phyloP scores from a whole-genome alignment of 345 rosid genomes.

The Sisymbrium altissimum region DNA sequence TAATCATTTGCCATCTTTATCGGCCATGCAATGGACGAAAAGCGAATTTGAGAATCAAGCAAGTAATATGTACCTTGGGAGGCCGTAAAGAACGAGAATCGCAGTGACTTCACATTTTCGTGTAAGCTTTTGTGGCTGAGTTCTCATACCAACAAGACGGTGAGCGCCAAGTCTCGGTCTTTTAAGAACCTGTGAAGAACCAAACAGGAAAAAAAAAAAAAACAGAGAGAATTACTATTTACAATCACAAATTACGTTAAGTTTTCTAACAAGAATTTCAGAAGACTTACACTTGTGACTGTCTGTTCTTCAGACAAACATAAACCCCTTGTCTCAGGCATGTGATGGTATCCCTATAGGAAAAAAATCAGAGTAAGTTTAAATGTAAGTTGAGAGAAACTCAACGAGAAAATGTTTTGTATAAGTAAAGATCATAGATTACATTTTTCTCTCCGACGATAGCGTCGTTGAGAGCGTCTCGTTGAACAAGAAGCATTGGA shows the following conservation, averaged over 20 bases:
- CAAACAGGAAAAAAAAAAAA: background rate
- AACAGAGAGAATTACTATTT: background rate
- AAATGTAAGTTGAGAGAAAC: background rate
- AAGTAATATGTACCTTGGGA: slow-evolving; percentile 61
- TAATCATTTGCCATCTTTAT: background rate
- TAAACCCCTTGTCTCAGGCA: slow-evolving; percentile 98
- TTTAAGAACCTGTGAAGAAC: slow-evolving; percentile 45
- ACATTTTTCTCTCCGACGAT: slow-evolving; percentile 85
- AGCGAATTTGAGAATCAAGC: background rate
- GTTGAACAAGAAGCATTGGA: slow-evolving; percentile 93
- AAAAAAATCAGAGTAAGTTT: background rate
- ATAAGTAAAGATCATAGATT: slow-evolving; percentile 3
- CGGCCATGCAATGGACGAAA: background rate
- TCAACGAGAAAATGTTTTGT: background rate
- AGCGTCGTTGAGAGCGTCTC: slow-evolving; percentile 95
- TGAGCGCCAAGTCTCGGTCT: slow-evolving; percentile 68
- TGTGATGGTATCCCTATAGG: slow-evolving; percentile 80
- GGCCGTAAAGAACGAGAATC: slow-evolving; percentile 91
- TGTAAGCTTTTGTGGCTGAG: slow-evolving; percentile 70
- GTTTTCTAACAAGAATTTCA: background rate
- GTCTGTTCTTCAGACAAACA: slow-evolving; percentile 98
- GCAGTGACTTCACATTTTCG: slow-evolving; percentile 95
- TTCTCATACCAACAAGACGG: slow-evolving; percentile 66
- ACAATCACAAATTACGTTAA: background rate
- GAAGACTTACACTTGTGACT: slow-evolving; percentile 68